These are phyloP conservation scores for Candolleomyces aberdarensis DNA, from an alignment of 768 basidiomycete genomes.

Conservation along the genomic window DNA sequence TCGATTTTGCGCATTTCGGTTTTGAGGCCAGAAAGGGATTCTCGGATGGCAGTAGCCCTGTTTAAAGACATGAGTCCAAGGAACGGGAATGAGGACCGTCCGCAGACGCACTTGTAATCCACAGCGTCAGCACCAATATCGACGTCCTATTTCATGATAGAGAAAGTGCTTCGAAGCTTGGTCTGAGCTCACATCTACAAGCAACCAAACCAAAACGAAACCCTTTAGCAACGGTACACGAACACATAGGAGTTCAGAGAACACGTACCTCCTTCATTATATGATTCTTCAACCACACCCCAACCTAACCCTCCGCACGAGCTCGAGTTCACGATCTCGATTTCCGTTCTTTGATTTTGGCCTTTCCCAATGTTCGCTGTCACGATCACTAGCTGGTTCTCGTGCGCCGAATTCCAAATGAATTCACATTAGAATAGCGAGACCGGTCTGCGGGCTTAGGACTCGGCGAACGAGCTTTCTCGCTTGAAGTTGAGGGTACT, in stretches of 20 bases:
- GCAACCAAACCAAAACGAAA: neutral
- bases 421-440: conserved; percentile 74
- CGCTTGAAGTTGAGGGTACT: neutral
- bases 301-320: conserved; percentile 90
- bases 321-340: conserved; percentile 91
- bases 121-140: conserved; percentile 98
- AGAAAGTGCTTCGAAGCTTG: conserved; percentile 46
- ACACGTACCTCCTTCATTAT: conserved; percentile 67
- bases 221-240: neutral
- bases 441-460: conserved; percentile 37
- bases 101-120: conserved; percentile 88
- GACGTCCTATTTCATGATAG: conserved; percentile 90
- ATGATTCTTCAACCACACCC: conserved; percentile 90
- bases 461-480: conserved; percentile 5
- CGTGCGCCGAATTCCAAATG: conserved; percentile 92
- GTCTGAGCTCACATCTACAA: conserved; percentile 43
- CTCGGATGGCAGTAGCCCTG: conserved; percentile 98
- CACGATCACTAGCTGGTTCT: conserved; percentile 88
- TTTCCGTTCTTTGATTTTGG: conserved; percentile 77
- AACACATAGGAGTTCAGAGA: neutral
- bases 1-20: conserved; percentile 99
- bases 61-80: neutral
- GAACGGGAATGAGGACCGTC: neutral
- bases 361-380: conserved; percentile 89
- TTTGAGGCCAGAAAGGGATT: conserved; percentile 91